Conservation (phyloP, 2,329 filamentous ascomycete species). For the Grosmannia serpens region DNA sequence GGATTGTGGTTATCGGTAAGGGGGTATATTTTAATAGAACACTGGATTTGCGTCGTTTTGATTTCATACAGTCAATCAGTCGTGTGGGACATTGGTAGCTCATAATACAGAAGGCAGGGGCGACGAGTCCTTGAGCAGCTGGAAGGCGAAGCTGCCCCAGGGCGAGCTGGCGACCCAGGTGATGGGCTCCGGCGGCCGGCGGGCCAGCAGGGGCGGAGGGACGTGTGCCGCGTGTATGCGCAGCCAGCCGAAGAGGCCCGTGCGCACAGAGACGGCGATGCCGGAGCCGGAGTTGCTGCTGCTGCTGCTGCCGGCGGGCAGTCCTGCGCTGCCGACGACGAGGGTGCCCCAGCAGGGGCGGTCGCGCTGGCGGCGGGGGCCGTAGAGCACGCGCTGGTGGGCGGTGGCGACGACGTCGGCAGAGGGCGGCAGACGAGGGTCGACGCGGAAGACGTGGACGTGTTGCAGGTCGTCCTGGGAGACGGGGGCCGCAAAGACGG, state of each 20-base stretch:
- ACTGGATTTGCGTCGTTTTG: too few relatives aligned
- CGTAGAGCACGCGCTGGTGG: conserved; percentile 40
- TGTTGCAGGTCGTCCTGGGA: conserved; percentile 30
- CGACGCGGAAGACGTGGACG: conserved; percentile 36
- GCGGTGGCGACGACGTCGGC: conserved; percentile 26
- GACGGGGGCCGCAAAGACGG: conserved; percentile 2
- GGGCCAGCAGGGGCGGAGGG: conserved; percentile 19
- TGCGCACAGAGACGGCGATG: conserved; percentile 19
- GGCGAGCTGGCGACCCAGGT: conserved; percentile 35
- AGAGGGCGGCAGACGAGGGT: conserved; percentile 13
- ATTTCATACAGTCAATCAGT: too few relatives aligned
- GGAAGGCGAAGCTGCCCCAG: conserved; percentile 33
- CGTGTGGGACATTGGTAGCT: too few relatives aligned
- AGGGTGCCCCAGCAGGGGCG: conserved; percentile 49
- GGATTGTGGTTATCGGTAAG: too few relatives aligned
- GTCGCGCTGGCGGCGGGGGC: conserved; percentile 27
- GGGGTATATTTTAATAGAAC: too few relatives aligned
- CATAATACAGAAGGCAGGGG: too few relatives aligned
- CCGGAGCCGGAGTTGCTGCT: conserved; percentile 13
- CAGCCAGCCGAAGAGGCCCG: conserved; percentile 40
- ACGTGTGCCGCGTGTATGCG: conserved; percentile 33
- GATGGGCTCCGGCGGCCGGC: conserved; percentile 24
- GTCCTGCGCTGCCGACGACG: conserved; percentile 31
- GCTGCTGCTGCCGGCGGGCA: conserved; percentile 8
- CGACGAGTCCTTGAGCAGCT: conserved; percentile 1